Evolutionary conservation across 2,329 filamentous ascomycete genomes (phyloP), one percentile per base, ranked within the genome.

Genomic region (Cytospora leucostoma): DNA sequence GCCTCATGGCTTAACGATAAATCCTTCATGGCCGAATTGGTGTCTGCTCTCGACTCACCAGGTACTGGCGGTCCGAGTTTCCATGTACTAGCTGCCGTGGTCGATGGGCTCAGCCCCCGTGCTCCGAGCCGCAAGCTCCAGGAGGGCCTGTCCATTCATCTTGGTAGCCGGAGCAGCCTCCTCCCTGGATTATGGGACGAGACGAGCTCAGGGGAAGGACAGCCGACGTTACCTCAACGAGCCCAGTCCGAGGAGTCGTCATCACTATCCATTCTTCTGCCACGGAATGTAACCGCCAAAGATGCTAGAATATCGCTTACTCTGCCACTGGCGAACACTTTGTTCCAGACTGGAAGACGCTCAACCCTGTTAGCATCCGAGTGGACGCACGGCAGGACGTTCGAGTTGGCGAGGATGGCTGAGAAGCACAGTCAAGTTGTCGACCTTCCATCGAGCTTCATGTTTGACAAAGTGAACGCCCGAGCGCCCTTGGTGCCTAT

Each of bases 321-420:
- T 7, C 64, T 93, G 2, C 91, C 91, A 2, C 77, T 95, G 33
- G 88, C 91, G 49, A 91, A 92, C 70, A 96, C 92, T 0, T 77
- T 92, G 7, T 95, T 95, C 71, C 84, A 87, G 47, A 94, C 88
- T 65, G 66, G 13, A 32, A 71, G 13, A 61, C 65, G 51, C 37
- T 70, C 54, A 47, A 68, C 32, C 65, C 67, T 33, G 21, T 54
- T 67, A 38, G 67, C 63, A 49, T 59, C 60, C 15, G 44, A 61
- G 34, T 68, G 67, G 67, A 27, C 6, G 21, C 59, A 33, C 33
- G 56, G 12, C 34, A 35, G 19, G 27, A 27, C 4, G 6, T 27
- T 21, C 12, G 40, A 64, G 34, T 37, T 59, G 61, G 37, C 47
- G 17, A 40, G 47, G 15, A 60, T 56, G 37, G 32, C 33, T 19